Evolutionary conservation across 2,329 filamentous ascomycete genomes (phyloP).

Genomic region (Hortaea werneckii): DNA sequence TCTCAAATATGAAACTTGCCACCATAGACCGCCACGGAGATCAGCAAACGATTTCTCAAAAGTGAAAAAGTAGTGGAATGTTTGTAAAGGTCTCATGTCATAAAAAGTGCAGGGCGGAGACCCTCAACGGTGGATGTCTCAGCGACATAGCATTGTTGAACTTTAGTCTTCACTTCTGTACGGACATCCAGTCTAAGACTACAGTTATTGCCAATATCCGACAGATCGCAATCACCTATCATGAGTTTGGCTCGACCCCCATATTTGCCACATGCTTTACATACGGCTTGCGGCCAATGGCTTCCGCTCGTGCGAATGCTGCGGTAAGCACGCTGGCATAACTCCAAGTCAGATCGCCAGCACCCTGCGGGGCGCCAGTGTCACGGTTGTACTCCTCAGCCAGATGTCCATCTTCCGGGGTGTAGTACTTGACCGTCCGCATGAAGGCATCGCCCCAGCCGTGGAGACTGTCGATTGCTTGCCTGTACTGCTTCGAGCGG

Average conservation of each 20-base stretch:
- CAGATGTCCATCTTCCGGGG: slow-evolving; percentile 17
- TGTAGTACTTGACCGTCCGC: slow-evolving; percentile 23
- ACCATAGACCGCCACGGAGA: too few relatives aligned
- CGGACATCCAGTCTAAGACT: too few relatives aligned
- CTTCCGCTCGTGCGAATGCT: slow-evolving; percentile 19
- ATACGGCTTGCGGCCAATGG: slow-evolving; percentile 11
- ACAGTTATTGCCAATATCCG: too few relatives aligned
- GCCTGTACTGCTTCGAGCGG: slow-evolving; percentile 13
- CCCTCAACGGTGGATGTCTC: too few relatives aligned
- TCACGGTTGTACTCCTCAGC: slow-evolving; percentile 24
- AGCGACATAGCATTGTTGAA: too few relatives aligned
- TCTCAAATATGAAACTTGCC: too few relatives aligned
- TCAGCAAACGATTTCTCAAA: too few relatives aligned
- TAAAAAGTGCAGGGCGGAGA: too few relatives aligned
- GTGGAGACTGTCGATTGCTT: slow-evolving; percentile 16
- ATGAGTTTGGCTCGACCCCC: slow-evolving; percentile 8
- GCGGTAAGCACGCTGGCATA: slow-evolving; percentile 25
- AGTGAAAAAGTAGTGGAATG: too few relatives aligned
- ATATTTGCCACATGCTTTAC: slow-evolving; percentile 15
- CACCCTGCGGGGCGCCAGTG: slow-evolving; percentile 18
- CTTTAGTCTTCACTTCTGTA: too few relatives aligned
- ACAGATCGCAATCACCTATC: neutral
- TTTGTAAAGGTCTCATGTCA: too few relatives aligned
- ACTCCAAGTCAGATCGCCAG: slow-evolving; percentile 25
- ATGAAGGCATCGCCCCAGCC: slow-evolving; percentile 28